Percentiles rank a stretch among this genome's conserved stretches.
These are phyloP conservation scores for Pascua sp. DNA, from an alignment of 1,284 basidiomycete species.

Conservation along the genomic window DNA sequence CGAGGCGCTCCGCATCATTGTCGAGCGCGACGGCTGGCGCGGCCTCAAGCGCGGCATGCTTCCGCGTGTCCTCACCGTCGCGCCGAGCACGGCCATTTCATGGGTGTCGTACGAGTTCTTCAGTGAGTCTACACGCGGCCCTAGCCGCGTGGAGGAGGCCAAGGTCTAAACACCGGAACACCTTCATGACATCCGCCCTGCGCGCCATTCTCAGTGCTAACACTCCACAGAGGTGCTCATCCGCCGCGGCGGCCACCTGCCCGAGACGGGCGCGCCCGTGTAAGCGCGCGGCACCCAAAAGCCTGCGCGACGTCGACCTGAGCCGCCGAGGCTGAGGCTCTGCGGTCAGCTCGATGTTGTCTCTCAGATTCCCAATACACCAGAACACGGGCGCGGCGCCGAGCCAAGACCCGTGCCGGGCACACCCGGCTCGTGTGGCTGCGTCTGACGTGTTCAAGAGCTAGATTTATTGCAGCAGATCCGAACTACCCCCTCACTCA, in stretches of 20 bases:
- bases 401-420: no score
- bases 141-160: neutral
- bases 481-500: no score
- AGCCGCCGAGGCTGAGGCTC: no score
- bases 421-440: no score
- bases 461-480: no score
- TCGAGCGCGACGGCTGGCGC: conserved; percentile 73
- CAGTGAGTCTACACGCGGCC: conserved; percentile 60
- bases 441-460: no score
- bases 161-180: neutral
- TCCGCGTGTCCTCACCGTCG: conserved; percentile 88
- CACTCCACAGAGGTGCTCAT: conserved; percentile 41
- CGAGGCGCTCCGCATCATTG: conserved; percentile 87
- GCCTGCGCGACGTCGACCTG: no score
- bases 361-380: no score
- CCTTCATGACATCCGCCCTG: neutral
- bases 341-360: no score
- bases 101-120: conserved; percentile 98
- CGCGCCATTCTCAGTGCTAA: conserved; percentile 6
- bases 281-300: neutral
- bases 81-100: conserved; percentile 95
- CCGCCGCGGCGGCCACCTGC: conserved; percentile 37
- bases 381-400: no score
- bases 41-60: conserved; percentile 86
- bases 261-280: conserved; percentile 32